phyloP scores from a whole-genome alignment of 805 yeast genomes.

The Jamesozyma hellenica region DNA sequence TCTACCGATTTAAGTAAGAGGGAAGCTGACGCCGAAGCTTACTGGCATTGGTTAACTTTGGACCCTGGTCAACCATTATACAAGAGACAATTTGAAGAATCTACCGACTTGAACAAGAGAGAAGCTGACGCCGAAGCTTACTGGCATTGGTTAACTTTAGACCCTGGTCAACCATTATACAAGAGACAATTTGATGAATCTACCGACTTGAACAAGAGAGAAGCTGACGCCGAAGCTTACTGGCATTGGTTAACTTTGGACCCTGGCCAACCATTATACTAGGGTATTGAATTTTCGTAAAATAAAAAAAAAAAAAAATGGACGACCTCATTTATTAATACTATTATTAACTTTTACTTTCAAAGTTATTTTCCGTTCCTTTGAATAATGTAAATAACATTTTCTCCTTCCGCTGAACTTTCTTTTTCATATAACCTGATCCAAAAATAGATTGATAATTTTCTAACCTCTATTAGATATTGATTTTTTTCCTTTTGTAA shows the following conservation, averaged over 20 bases:
- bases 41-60: conserved; percentile 23
- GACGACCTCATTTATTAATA: no score
- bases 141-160: conserved; percentile 24
- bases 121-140: conserved; percentile 19
- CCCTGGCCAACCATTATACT: conserved; percentile 23
- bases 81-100: not conserved
- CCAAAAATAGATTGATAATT: no score
- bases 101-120: conserved; percentile 3
- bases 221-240: conserved; percentile 20
- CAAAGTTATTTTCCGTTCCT: not conserved
- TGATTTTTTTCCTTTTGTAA: no score
- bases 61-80: conserved; percentile 23
- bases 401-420: no score
- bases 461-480: no score
- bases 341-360: no score
- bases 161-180: conserved; percentile 22
- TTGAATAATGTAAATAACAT: not conserved
- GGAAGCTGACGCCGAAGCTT: conserved; percentile 22
- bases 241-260: conserved; percentile 22
- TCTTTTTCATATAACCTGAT: no score
- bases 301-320: no score
- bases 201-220: conserved; percentile 17
- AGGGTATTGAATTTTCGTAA: no score
- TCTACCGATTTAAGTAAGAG: conserved; percentile 14
- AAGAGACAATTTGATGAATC: conserved; percentile 20